Conservation (phyloP, 163 green algal genomes). For the Scenedesmus sp. region DNA sequence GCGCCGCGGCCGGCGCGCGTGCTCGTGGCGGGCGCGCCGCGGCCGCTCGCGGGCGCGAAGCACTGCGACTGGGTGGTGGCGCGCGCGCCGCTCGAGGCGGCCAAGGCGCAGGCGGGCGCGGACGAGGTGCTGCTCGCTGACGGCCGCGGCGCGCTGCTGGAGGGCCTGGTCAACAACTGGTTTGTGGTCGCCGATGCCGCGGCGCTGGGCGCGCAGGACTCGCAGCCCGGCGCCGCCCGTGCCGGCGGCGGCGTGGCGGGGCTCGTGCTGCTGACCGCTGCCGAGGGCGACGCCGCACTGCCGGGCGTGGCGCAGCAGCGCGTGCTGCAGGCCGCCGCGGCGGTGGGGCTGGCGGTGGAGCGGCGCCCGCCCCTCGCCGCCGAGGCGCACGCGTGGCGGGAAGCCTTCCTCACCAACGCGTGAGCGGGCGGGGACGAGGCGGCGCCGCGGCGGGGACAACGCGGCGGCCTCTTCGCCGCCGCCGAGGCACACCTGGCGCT, state of each 20-base stretch:
- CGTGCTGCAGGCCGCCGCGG: slow-evolving; percentile 44
- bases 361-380: slow-evolving; percentile 9
- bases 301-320: slow-evolving; percentile 38
- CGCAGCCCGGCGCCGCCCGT: slow-evolving; percentile 2
- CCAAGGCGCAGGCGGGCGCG: slow-evolving; percentile 19
- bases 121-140: slow-evolving; percentile 54
- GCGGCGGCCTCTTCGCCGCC: no score
- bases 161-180: slow-evolving; percentile 58
- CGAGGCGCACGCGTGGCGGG: slow-evolving; percentile 39
- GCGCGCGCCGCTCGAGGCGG: slow-evolving; percentile 27
- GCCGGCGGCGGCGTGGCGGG: neutral
- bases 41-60: slow-evolving; percentile 7
- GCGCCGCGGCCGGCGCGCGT: slow-evolving; percentile 2
- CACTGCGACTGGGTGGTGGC: slow-evolving; percentile 41
- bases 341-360: slow-evolving; percentile 38
- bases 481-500: no score
- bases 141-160: slow-evolving; percentile 34
- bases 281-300: slow-evolving; percentile 19
- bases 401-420: slow-evolving; percentile 57
- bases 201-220: neutral
- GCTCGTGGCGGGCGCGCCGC: slow-evolving; percentile 9
- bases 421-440: slow-evolving; percentile 16
- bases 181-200: slow-evolving; percentile 42
- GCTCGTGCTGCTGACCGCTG: slow-evolving; percentile 27
- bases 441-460: no score